Evolutionary conservation across 495 filamentous ascomycete genomes (phyloP).

Genomic region (Pseudoneurospora amorphoporcata): DNA sequence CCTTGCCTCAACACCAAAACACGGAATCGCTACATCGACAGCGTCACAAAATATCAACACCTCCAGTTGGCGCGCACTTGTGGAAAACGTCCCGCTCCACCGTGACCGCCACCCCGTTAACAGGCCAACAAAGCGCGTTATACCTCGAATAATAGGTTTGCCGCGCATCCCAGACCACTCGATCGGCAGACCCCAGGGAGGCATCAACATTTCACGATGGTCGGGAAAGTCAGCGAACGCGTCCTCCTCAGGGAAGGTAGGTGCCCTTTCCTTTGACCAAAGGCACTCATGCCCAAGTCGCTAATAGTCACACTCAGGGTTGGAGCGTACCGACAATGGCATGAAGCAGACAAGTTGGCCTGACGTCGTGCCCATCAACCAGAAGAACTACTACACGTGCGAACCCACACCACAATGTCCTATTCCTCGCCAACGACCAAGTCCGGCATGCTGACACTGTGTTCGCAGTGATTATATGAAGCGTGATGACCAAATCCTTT

Average conservation of each 20-base stretch:
- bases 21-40: background rate
- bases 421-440: background rate
- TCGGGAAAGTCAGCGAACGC: constrained; percentile 44
- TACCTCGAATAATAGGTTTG: background rate
- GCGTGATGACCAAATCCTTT: constrained; percentile 90
- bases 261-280: constrained; percentile 1
- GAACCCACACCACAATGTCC: constrained; percentile 25
- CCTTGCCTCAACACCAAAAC: background rate
- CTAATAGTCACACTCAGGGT: constrained; percentile 44
- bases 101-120: background rate
- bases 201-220: constrained; percentile 23
- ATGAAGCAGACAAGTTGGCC: constrained; percentile 94
- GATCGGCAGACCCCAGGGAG: background rate
- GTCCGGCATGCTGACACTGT: constrained; percentile 11
- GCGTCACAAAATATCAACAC: background rate
- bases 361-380: constrained; percentile 83
- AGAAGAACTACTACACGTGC: constrained; percentile 99
- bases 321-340: constrained; percentile 94
- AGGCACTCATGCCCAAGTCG: background rate
- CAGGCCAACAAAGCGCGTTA: background rate
- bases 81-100: background rate
- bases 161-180: background rate
- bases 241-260: constrained; percentile 42
- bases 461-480: constrained; percentile 80
- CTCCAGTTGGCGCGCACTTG: background rate